Percentiles rank a stretch among this genome's conserved stretches.
Conservation (phyloP, 1,284 basidiomycete species). For the Heterobasidion irregulare region DNA sequence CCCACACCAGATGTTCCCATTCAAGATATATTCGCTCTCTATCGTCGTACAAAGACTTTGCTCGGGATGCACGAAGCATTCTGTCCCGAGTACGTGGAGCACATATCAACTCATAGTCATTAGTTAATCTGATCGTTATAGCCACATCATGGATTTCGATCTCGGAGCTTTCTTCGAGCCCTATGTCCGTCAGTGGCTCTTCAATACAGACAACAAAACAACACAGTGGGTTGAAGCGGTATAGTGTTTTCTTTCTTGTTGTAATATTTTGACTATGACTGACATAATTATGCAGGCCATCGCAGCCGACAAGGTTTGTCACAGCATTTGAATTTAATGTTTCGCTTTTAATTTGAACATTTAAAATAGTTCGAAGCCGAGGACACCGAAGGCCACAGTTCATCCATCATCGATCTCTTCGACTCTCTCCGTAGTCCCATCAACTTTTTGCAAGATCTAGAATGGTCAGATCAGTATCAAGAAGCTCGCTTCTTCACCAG, state of each 20-base stretch:
- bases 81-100: constrained; percentile 53
- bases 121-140: constrained; percentile 17
- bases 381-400: constrained; percentile 80
- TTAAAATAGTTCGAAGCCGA: constrained; percentile 75
- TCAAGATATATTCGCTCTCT: constrained; percentile 84
- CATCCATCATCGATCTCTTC: constrained; percentile 94
- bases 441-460: constrained; percentile 79
- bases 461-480: constrained; percentile 90
- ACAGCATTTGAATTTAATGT: not conserved
- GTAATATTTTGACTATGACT: not conserved
- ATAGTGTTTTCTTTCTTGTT: not conserved
- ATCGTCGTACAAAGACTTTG: constrained; percentile 67
- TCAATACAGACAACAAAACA: constrained; percentile 88
- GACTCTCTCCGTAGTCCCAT: constrained; percentile 90
- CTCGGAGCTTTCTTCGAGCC: constrained; percentile 77
- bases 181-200: constrained; percentile 85
- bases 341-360: not conserved
- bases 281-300: constrained; percentile 50
- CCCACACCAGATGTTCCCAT: constrained; percentile 75
- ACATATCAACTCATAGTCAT: not conserved
- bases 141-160: constrained; percentile 56
- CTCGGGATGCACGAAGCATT: constrained; percentile 78
- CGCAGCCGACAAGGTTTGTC: constrained; percentile 72
- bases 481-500: constrained; percentile 87
- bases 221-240: constrained; percentile 91